phyloP scores from a whole-genome alignment of 225 moss, liverwort and hornwort genomes.

The Bryoerythrophyllum caledonicum region DNA sequence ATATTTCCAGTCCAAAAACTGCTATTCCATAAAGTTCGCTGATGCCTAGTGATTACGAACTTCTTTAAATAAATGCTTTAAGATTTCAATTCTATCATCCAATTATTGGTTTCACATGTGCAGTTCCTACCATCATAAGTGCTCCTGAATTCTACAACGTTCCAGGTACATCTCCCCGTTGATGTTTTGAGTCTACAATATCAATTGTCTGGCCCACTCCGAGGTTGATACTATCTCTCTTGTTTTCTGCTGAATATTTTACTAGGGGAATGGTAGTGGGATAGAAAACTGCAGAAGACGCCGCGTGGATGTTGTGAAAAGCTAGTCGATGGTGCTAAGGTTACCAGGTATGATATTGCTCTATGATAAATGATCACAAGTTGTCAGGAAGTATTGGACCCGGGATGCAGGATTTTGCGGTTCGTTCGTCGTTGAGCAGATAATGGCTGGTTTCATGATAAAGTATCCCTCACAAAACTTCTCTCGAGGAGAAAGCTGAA shows the following conservation, averaged over 20 bases:
- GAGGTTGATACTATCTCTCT: neutral
- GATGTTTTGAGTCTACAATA: neutral
- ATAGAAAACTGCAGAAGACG: neutral
- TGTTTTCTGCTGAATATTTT: neutral
- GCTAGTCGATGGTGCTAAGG: neutral
- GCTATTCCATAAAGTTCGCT: neutral
- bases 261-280: neutral
- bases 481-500: neutral
- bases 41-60: neutral
- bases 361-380: neutral
- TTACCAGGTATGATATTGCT: neutral
- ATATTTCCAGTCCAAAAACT: neutral
- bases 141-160: neutral
- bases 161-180: neutral
- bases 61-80: neutral
- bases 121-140: neutral
- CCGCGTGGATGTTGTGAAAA: neutral
- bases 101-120: neutral
- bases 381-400: neutral
- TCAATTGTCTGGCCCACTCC: neutral
- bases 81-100: neutral
- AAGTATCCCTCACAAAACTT: neutral
- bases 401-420: neutral
- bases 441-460: neutral
- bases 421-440: neutral